These are phyloP conservation scores for Mrakia frigida DNA, from an alignment of 768 basidiomycete species.

Conservation along the genomic window DNA sequence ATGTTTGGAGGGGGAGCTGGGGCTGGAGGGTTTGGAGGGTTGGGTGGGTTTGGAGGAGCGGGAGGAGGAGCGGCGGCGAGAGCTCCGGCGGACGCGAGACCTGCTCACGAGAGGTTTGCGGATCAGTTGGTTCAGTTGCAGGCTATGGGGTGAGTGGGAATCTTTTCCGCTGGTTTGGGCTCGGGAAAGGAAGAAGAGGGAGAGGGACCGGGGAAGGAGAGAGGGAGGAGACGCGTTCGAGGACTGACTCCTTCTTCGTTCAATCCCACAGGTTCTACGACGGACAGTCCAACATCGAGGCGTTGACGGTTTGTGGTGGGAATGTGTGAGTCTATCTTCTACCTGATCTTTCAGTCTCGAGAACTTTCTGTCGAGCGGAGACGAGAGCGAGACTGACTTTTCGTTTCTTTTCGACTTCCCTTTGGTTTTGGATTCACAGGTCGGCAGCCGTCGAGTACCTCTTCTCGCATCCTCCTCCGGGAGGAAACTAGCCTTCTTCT, in stretches of 20 bases:
- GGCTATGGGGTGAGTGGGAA: conserved; percentile 22
- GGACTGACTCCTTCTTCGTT: neutral
- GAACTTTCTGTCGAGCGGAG: neutral
- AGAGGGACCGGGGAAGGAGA: too few relatives aligned
- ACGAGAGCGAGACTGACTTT: neutral
- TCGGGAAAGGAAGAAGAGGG: neutral
- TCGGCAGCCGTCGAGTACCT: conserved; percentile 32
- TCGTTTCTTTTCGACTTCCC: neutral
- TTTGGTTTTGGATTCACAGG: neutral
- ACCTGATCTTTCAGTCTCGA: too few relatives aligned
- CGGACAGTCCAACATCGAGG: conserved; percentile 31
- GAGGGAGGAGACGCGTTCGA: too few relatives aligned
- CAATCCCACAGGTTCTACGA: conserved; percentile 29
- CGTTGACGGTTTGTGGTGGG: neutral
- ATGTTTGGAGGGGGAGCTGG: conserved; percentile 32
- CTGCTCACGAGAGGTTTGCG: conserved; percentile 32
- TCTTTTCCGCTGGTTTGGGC: neutral
- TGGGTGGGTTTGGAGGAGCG: conserved; percentile 17
- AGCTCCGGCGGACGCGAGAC: conserved; percentile 17
- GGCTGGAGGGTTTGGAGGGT: conserved; percentile 13
- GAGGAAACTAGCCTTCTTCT: conserved; percentile 13
- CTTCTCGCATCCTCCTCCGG: conserved; percentile 25
- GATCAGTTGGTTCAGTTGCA: conserved; percentile 29
- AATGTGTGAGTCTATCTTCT: conserved; percentile 9
- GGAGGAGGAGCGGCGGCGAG: neutral